Conservation (phyloP, 495 filamentous ascomycete genomes). For the Choiromyces venosus region DNA sequence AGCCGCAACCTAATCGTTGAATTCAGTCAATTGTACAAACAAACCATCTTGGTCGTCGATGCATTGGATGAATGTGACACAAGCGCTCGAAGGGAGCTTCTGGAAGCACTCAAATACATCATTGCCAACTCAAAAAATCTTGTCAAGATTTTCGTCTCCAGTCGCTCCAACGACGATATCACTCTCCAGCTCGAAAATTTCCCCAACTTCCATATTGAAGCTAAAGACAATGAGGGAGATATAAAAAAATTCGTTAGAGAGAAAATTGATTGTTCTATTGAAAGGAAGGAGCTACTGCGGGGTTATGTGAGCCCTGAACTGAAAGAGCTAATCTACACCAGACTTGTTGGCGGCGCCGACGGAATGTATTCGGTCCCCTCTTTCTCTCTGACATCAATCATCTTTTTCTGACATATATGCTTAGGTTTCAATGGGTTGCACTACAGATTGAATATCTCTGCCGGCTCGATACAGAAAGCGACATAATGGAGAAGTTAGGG, state of each 20-base stretch:
- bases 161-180: slow-evolving; percentile 27
- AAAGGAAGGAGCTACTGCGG: slow-evolving; percentile 5
- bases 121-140: slow-evolving; percentile 3
- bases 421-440: slow-evolving; percentile 25
- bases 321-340: slow-evolving; percentile 8
- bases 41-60: slow-evolving; percentile 29
- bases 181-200: slow-evolving; percentile 4
- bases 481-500: slow-evolving; percentile 10
- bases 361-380: slow-evolving; percentile 14
- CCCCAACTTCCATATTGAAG: slow-evolving; percentile 19
- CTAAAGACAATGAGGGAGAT: slow-evolving; percentile 19
- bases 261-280: slow-evolving; percentile 14
- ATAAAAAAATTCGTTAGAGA: slow-evolving; percentile 23
- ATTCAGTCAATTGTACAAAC: slow-evolving; percentile 8
- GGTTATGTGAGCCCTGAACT: background rate
- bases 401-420: slow-evolving; percentile 2
- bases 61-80: slow-evolving; percentile 31
- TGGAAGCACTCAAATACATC: slow-evolving; percentile 11
- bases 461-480: background rate
- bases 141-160: slow-evolving; percentile 34
- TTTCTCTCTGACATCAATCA: background rate
- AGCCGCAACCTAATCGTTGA: slow-evolving; percentile 9
- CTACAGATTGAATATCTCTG: slow-evolving; percentile 24
- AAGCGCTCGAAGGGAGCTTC: slow-evolving; percentile 1
- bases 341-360: slow-evolving; percentile 9